A percentile compares a stretch with the other conserved stretches of the same genome.
phyloP scores from a whole-genome alignment of 805 yeast species.

The Nakazawaea anatomiae region DNA sequence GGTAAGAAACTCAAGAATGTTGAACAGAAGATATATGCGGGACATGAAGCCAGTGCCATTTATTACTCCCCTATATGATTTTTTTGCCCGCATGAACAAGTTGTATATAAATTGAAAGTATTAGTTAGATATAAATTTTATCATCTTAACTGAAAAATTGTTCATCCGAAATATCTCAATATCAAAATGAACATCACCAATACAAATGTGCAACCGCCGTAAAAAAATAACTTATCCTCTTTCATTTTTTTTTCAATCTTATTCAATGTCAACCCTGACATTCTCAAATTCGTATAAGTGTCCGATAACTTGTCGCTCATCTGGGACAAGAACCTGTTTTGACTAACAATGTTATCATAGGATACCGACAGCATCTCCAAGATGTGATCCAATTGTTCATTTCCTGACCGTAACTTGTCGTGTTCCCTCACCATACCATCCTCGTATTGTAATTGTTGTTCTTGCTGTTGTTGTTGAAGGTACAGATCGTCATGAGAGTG shows the following conservation, averaged over 20 bases:
- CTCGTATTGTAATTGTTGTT: conserved; percentile 19
- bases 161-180: conserved; percentile 53
- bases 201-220: conserved; percentile 61
- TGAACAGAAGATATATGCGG: conserved; percentile 58
- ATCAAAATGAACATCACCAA: conserved; percentile 64
- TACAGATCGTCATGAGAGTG: conserved; percentile 9
- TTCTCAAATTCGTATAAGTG: conserved; percentile 75
- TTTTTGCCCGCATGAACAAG: neutral
- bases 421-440: conserved; percentile 71
- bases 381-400: conserved; percentile 81
- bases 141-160: too few species aligned
- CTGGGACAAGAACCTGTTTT: conserved; percentile 62
- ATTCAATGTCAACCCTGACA: conserved; percentile 78
- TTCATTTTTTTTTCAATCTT: conserved; percentile 74
- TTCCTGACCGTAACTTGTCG: conserved; percentile 57
- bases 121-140: neutral
- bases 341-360: conserved; percentile 79
- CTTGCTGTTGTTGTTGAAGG: conserved; percentile 17
- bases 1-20: conserved; percentile 23
- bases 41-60: conserved; percentile 55
- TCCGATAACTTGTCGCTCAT: conserved; percentile 61
- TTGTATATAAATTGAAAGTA: too few species aligned
- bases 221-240: conserved; percentile 84
- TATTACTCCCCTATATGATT: conserved; percentile 34
- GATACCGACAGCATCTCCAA: conserved; percentile 85